Conservation (phyloP, 495 filamentous ascomycete genomes). For the Apodospora peruviana region DNA sequence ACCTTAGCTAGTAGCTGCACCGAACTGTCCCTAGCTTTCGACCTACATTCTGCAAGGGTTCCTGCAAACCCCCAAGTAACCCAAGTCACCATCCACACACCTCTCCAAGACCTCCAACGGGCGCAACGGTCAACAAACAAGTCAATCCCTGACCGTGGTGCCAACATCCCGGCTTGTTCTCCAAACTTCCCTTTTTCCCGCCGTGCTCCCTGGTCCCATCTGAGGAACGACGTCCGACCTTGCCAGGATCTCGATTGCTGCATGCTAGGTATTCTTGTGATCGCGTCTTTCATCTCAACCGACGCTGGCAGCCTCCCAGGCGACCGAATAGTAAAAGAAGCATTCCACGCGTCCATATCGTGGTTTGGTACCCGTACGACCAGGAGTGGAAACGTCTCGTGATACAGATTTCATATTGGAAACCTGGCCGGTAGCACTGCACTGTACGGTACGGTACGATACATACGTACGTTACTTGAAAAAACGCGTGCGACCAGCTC, state of each 20-base stretch:
- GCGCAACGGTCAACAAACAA: constrained; percentile 19
- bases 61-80: neutral
- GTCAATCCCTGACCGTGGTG: constrained; percentile 15
- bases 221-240: constrained; percentile 1
- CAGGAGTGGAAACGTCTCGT: too few relatives aligned
- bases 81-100: neutral
- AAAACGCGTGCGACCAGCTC: too few relatives aligned
- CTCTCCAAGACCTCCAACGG: constrained; percentile 4
- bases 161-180: constrained; percentile 8
- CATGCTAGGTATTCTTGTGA: constrained; percentile 1
- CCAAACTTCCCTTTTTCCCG: constrained; percentile 5
- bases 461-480: too few relatives aligned
- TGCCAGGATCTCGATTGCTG: constrained; percentile 6
- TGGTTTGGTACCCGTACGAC: too few relatives aligned
- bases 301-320: too few relatives aligned
- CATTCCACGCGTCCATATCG: too few relatives aligned
- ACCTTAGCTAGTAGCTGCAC: neutral
- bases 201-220: constrained; percentile 6
- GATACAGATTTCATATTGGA: too few relatives aligned
- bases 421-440: too few relatives aligned
- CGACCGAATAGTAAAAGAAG: too few relatives aligned
- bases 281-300: neutral
- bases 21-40: neutral
- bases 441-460: too few relatives aligned
- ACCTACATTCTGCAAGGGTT: constrained; percentile 16